A percentile compares a stretch with the other conserved stretches of the same genome.
These are phyloP conservation scores for Globisporangium lucens DNA, from an alignment of 352 stramenopile species.

Conservation along the genomic window DNA sequence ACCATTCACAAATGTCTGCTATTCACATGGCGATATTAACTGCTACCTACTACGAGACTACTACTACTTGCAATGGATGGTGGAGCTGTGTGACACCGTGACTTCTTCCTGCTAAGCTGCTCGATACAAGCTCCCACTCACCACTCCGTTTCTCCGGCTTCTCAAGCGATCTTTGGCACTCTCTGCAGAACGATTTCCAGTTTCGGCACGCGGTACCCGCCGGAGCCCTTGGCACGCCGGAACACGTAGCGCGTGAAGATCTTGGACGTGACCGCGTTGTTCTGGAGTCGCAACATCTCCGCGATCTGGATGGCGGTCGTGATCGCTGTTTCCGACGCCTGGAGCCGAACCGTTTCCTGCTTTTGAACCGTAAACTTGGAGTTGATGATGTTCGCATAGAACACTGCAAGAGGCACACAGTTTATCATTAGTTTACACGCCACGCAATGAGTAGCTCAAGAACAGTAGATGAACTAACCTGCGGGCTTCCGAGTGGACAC, in stretches of 20 bases:
- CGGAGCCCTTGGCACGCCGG: conserved; percentile 45
- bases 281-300: conserved; percentile 67
- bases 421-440: neutral
- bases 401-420: conserved; percentile 29
- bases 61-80: neutral
- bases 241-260: conserved; percentile 70
- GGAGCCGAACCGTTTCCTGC: conserved; percentile 56
- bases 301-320: conserved; percentile 68
- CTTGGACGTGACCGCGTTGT: conserved; percentile 51
- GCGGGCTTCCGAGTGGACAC: conserved; percentile 67
- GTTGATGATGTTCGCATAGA: conserved; percentile 80
- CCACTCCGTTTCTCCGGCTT: neutral
- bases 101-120: neutral
- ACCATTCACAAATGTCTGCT: neutral
- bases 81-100: neutral
- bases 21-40: conserved; percentile 10
- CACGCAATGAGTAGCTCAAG: neutral
- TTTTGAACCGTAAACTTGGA: conserved; percentile 76
- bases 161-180: conserved; percentile 29
- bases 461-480: conserved; percentile 16
- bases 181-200: conserved; percentile 65
- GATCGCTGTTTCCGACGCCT: conserved; percentile 66
- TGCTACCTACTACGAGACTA: conserved; percentile 1
- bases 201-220: conserved; percentile 65
- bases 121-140: neutral